Base-by-base conservation (phyloP, 345 rosid genomes). In the Salix caprea region DNA sequence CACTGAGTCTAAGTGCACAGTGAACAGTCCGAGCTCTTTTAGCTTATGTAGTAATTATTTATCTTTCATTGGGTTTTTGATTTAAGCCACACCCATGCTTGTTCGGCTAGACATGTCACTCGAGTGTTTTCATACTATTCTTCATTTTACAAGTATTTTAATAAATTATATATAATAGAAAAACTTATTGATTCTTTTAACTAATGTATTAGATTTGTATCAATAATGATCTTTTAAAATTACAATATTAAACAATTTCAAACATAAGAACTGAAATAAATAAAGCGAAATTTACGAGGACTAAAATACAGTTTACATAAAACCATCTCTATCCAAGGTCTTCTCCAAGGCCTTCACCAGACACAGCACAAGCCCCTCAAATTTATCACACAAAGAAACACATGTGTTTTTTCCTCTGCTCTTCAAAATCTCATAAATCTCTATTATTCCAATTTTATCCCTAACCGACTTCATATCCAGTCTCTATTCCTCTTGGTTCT, bases 371-470 rank as follows among this genome's bases (percentile, higher is more conserved):
- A 30, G 37, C 1, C 64, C 64, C 64, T 58, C 64, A 23, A n/a
- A 58, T n/a, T 11, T 23, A n/a, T 58, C 28, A 23, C 24, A 10
- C 28, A 23, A 23, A 54, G 64, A 58, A 23, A 66, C 69, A 66
- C 37, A 66, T 21, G 40, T 24, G 69, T 36, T 66, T 36, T 34
- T 66, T 18, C 21, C 23, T 66, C 42, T 8, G 18, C 39, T 36
- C 46, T 66, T 36, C 23, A 66, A 66, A 19, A 7, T 66, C 44
- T 4, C n/a, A 66, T 66, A 10, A 58, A 58, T 13, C 64, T 58
- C 23, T 36, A 6, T 34, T 73, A 74, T 77, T 79, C 83, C 82
- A 42, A 75, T 28, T 85, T 74, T 61, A 56, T 75, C 82, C 79
- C 81, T 52, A 15, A 37, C 65, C 67, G 52, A 16, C 70, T 60